A percentile compares a stretch with the other conserved stretches of the same genome.
Conservation (phyloP, 805 yeast genomes). For the Candida broadrunensis region DNA sequence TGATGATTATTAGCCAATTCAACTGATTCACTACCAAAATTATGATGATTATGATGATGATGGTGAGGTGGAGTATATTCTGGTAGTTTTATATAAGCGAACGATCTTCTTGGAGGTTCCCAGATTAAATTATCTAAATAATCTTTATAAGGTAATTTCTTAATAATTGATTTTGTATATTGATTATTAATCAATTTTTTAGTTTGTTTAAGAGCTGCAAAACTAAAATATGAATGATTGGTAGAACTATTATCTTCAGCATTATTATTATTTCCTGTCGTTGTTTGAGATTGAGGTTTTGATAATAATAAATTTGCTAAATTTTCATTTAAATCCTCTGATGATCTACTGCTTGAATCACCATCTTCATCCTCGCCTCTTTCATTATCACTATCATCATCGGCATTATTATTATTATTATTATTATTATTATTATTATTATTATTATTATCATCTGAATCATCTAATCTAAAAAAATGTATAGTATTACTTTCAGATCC, state of each 20-base stretch:
- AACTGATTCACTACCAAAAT: not conserved
- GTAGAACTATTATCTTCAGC: conserved; percentile 9
- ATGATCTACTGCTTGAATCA: conserved; percentile 20
- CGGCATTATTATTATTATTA: conserved; percentile 2
- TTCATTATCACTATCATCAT: conserved; percentile 7
- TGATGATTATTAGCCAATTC: conserved; percentile 3
- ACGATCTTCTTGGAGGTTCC: conserved; percentile 42
- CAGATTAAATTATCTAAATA: conserved; percentile 39
- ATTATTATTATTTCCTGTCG: conserved; percentile 5
- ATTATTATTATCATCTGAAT: conserved; percentile 4
- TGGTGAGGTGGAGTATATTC: conserved; percentile 18
- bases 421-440: conserved; percentile 8
- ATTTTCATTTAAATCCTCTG: conserved; percentile 42
- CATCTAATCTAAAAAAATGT: conserved; percentile 32
- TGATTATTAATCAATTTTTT: conserved; percentile 29
- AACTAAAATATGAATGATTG: conserved; percentile 6
- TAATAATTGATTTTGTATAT: conserved; percentile 36
- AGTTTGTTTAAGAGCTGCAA: conserved; percentile 15
- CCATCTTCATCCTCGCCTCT: conserved; percentile 17
- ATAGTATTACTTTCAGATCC: conserved; percentile 40
- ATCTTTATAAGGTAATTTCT: conserved; percentile 38
- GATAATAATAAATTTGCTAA: conserved; percentile 35
- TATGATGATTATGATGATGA: conserved; percentile 3
- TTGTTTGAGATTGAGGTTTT: conserved; percentile 12
- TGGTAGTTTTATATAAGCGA: conserved; percentile 38